Percentiles rank a stretch among this genome's conserved stretches.
These are phyloP conservation scores for Calonectria hongkongensis DNA, from an alignment of 2,329 filamentous ascomycete species.

Conservation along the genomic window DNA sequence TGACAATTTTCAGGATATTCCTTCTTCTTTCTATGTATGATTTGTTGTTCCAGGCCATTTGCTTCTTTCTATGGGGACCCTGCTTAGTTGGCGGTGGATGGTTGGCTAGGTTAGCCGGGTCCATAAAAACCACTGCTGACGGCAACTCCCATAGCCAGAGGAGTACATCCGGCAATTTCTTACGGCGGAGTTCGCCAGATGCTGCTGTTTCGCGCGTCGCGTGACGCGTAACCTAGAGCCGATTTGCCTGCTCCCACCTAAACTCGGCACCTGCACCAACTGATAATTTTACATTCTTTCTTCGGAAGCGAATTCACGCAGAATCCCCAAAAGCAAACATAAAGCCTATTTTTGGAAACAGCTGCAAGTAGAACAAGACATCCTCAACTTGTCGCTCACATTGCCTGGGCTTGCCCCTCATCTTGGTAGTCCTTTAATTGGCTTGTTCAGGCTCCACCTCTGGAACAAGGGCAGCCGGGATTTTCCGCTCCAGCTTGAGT, in stretches of 20 bases:
- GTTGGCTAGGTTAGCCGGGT: slow-evolving; percentile 12
- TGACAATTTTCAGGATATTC: slow-evolving; percentile 6
- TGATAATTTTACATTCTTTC: neutral
- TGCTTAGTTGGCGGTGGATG: slow-evolving; percentile 15
- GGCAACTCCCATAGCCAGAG: too few relatives aligned
- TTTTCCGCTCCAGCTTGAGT: too few relatives aligned
- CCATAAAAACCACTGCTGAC: neutral
- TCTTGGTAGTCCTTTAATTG: neutral
- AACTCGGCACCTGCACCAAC: neutral
- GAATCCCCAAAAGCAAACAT: slow-evolving; percentile 11
- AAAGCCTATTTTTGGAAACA: neutral
- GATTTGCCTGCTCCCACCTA: too few relatives aligned
- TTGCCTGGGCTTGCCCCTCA: too few relatives aligned
- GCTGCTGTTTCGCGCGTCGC: too few relatives aligned
- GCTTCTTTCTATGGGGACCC: slow-evolving; percentile 22
- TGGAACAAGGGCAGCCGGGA: too few relatives aligned
- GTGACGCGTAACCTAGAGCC: too few relatives aligned
- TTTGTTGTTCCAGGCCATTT: slow-evolving; percentile 10
- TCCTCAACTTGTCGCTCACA: neutral
- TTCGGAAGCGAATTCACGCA: too few relatives aligned
- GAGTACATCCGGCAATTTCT: too few relatives aligned
- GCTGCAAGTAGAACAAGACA: neutral
- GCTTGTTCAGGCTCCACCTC: neutral
- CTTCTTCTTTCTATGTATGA: slow-evolving; percentile 16
- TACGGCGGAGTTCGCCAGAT: too few relatives aligned